Conservation (phyloP, 176 grass and related monocot species). For the Carex kokanica region DNA sequence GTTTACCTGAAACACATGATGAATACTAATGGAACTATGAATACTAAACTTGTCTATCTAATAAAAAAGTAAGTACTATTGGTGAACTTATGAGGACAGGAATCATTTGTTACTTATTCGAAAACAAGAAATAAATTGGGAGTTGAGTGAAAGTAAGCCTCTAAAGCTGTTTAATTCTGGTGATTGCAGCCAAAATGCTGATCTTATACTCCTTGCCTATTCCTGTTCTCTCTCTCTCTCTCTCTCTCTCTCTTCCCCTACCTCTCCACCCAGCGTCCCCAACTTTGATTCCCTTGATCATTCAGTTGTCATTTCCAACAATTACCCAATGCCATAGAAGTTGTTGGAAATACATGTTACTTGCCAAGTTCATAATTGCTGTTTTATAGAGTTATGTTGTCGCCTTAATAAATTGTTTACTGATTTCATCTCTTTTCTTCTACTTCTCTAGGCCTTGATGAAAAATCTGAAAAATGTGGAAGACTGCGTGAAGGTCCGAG, state of each 20-base stretch:
- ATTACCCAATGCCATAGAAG: not conserved
- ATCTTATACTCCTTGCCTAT: not conserved
- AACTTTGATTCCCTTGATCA: not conserved
- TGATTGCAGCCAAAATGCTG: not conserved
- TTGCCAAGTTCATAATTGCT: not conserved
- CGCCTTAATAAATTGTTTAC: constrained; percentile 24
- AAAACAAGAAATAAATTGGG: not conserved
- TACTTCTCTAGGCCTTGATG: constrained; percentile 63
- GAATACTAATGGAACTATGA: not conserved
- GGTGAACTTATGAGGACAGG: not conserved
- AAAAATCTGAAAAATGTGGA: constrained; percentile 96
- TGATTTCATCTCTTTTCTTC: constrained; percentile 26
- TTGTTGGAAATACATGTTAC: not conserved
- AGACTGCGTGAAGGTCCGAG: constrained; percentile 90
- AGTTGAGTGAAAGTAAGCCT: not conserved
- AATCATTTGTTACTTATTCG: not conserved
- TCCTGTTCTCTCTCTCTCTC: not conserved
- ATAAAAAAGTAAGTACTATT: too few relatives aligned
- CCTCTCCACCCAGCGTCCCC: not conserved
- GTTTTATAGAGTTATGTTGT: constrained; percentile 10
- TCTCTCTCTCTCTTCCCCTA: not conserved
- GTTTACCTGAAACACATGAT: not conserved
- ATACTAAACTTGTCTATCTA: not conserved
- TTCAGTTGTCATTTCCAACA: not conserved
- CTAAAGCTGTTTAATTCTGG: not conserved